Evolutionary conservation across 1,284 basidiomycete species (phyloP).

Genomic region (Stereum hirsutum): DNA sequence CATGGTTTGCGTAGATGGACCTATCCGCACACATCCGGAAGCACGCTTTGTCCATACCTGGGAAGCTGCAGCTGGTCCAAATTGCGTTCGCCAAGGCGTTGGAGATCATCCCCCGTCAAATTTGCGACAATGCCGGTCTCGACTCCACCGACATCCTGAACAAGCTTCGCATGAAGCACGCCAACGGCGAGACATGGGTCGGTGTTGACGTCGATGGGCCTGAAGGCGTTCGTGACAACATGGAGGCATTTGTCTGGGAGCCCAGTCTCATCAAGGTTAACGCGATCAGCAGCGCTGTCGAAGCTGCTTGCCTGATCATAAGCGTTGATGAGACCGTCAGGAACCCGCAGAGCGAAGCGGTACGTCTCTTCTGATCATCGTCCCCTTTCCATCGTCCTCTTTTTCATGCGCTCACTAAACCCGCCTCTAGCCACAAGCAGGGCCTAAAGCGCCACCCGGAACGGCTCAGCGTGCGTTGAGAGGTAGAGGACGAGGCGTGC

Average conservation of each 20-base stretch:
- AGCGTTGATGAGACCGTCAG: slow-evolving; percentile 94
- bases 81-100: slow-evolving; percentile 95
- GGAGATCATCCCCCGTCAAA: slow-evolving; percentile 96
- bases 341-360: slow-evolving; percentile 87
- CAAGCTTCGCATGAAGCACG: slow-evolving; percentile 96
- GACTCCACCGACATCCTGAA: slow-evolving; percentile 98
- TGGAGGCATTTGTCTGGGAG: slow-evolving; percentile 98
- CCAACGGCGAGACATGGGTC: slow-evolving; percentile 80
- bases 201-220: slow-evolving; percentile 92
- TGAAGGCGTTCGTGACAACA: slow-evolving; percentile 89
- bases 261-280: slow-evolving; percentile 94
- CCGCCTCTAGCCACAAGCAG: slow-evolving; percentile 46
- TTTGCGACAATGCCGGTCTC: slow-evolving; percentile 97
- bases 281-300: slow-evolving; percentile 89
- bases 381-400: slow-evolving; percentile 1
- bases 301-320: slow-evolving; percentile 93
- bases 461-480: slow-evolving; percentile 76
- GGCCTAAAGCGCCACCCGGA: slow-evolving; percentile 79
- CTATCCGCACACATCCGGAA: slow-evolving; percentile 89
- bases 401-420: slow-evolving; percentile 5
- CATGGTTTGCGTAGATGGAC: slow-evolving; percentile 69
- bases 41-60: slow-evolving; percentile 87
- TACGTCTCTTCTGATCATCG: no score
- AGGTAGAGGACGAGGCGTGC: slow-evolving; percentile 70
- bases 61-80: slow-evolving; percentile 94